Evolutionary conservation across 2,329 filamentous ascomycete genomes (phyloP), one percentile per base, ranked within the genome.

Genomic region (Trichoderma semiorbis): DNA sequence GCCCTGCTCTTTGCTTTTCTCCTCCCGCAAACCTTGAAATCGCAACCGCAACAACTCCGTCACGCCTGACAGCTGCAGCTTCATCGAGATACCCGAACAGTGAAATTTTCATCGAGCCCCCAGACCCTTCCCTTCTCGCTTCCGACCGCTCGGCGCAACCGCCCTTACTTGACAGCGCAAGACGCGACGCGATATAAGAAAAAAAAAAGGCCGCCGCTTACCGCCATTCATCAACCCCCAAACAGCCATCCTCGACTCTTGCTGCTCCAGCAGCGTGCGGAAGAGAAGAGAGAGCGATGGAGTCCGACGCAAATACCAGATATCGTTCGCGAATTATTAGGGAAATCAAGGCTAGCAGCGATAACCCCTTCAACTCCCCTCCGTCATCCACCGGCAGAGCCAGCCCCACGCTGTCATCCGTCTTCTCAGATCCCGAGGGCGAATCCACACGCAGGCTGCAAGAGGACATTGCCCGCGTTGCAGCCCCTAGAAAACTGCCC

Each of bases 331-430:
- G 83, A 75, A 84, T 85, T 73, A 81, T 85, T 75, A 83, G 85
- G 79, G 85, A 87, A 80, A 86, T 86, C 84, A 83, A 85, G 63
- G 81, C 84, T 74, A 84, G 85, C 79, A 82, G 84, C 78, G 83
- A 86, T 72, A 87, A 88, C 78, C 86, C 87, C 7, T 88, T 88
- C 80, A 87, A 87, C 79, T 88, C 87, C 24, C 87, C 87, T 6
- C 86, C 87, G 24, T 88, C 87, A 7, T 89, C 87, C 7, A 88
- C 87, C 34, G 86, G 87, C 77, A 87, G 86, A 73, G 83, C 88
- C 74, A 87, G 85, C 76, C 84, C 85, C 69, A 88, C 86, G 60
- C 77, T 84, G 66, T 87, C 86, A 47, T 85, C 86, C 55, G 80
- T 88, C 75, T 86, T 87, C 73, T 84, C 85, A 70, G 84, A 84